Evolutionary conservation across 1,284 basidiomycete species (phyloP).

Genomic region (Moesziomyces sp.): DNA sequence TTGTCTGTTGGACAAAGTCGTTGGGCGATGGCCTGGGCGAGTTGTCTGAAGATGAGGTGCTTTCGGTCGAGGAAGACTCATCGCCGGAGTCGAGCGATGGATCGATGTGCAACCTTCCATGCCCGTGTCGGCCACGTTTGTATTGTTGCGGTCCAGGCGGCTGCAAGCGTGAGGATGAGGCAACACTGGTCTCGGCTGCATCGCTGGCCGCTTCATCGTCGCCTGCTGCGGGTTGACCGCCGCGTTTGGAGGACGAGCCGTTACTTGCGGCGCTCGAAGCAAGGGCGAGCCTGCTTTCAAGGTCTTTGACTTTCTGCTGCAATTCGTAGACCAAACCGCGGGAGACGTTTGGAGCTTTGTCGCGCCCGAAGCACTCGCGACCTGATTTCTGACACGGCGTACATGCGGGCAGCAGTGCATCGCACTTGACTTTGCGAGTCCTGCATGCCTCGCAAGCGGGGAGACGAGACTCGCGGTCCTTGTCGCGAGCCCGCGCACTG

Average conservation of each 20-base stretch:
- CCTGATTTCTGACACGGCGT: constrained; percentile 44
- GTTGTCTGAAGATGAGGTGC: background rate
- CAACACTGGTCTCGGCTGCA: constrained; percentile 3
- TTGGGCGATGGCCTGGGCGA: constrained; percentile 24
- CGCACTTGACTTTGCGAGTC: constrained; percentile 44
- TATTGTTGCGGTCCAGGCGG: constrained; percentile 8
- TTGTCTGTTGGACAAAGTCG: constrained; percentile 43
- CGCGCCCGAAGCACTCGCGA: constrained; percentile 40
- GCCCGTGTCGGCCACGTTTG: constrained; percentile 13
- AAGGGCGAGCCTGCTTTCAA: constrained; percentile 33
- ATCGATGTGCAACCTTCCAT: constrained; percentile 6
- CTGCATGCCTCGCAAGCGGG: constrained; percentile 45
- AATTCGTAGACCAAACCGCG: constrained; percentile 41
- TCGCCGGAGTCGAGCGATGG: constrained; percentile 9
- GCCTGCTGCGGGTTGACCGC: background rate
- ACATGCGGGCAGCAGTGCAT: constrained; percentile 44
- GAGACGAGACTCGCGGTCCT: constrained; percentile 30
- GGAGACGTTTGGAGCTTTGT: constrained; percentile 41
- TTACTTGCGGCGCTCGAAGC: no score
- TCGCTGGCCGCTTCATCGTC: constrained; percentile 5
- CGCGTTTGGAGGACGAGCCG: background rate
- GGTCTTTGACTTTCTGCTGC: constrained; percentile 45
- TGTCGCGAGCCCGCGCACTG: constrained; percentile 19
- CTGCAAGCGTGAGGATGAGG: constrained; percentile 1
- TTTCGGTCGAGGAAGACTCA: constrained; percentile 17